Evolutionary conservation across 495 filamentous ascomycete species (phyloP), one percentile per base, ranked within the genome.

Genomic region (Trichoderma virens): DNA sequence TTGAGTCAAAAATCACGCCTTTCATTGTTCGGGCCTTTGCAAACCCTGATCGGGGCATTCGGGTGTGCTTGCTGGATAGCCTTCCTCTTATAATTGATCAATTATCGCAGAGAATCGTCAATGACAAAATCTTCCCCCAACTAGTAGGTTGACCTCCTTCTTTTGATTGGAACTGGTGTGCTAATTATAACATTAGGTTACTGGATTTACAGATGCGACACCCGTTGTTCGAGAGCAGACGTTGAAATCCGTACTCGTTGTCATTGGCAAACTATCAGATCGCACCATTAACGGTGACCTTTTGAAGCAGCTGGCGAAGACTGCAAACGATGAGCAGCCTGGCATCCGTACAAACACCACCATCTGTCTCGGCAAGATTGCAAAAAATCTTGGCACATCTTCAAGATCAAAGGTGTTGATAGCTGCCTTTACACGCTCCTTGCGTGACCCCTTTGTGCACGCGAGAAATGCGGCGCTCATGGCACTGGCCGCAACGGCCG

Each of bases 311-410:
- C 80, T 98, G 27, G 95, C 94, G 62, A 97, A 97, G 70, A 97
- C 93, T 7, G 90, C 94, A 41, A 98, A 98, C 68, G 94, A 98
- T 67, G 93, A 97, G 70, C 93, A 98, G 69, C 93, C 95, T 20
- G 94, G 94, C 7, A 98, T 98, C 62, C 85, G 94, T 65, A 98
- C 94, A 7, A 98, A 98, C 71, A 98, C 94, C 0, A 98, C 95
- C 0, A 98, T 98, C 32, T 98, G 94, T 71, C 76, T 98, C 11
- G 94, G 94, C 16, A 96, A 94, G 68, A 97, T 98, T 66, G 92
- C 94, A 2, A 93, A 90, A 68, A 89, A 96, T 68, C 78, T 98
- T 18, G 90, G 92, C 2, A 76, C 84, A 25, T 85, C 85, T 74
- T 90, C 88, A 9, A 82, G 93, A 64, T 82, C 88, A 59, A 98